Evolutionary conservation across 2,329 filamentous ascomycete species (phyloP).

Genomic region (Colletotrichum orchidophilum): DNA sequence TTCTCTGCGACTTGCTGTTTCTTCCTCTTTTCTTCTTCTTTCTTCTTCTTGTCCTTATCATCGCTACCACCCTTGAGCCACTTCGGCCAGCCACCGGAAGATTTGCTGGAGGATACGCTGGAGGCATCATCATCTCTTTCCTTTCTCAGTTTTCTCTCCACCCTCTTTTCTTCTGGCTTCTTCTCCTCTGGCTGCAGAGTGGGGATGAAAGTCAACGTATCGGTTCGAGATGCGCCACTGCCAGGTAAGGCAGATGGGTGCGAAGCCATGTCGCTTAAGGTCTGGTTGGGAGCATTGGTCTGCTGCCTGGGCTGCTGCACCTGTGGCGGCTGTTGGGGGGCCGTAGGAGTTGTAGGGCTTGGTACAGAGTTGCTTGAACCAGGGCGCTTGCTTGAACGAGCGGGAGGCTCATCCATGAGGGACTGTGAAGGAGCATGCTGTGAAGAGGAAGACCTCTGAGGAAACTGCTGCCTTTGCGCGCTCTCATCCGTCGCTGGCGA

Average conservation of each 20-base stretch:
- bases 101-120: slow-evolving; percentile 71
- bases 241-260: slow-evolving; percentile 76
- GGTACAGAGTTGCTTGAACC: slow-evolving; percentile 36
- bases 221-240: slow-evolving; percentile 73
- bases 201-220: slow-evolving; percentile 82
- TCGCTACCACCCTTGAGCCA: slow-evolving; percentile 85
- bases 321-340: slow-evolving; percentile 18
- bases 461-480: slow-evolving; percentile 48
- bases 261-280: slow-evolving; percentile 71
- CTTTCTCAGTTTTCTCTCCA: slow-evolving; percentile 69
- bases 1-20: slow-evolving; percentile 63
- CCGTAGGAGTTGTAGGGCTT: slow-evolving; percentile 22
- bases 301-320: slow-evolving; percentile 36
- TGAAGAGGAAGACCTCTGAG: slow-evolving; percentile 61
- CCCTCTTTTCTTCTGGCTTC: slow-evolving; percentile 68
- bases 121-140: slow-evolving; percentile 73
- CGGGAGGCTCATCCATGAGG: slow-evolving; percentile 52
- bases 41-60: slow-evolving; percentile 71
- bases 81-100: slow-evolving; percentile 78
- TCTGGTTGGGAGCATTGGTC: slow-evolving; percentile 42
- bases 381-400: slow-evolving; percentile 56
- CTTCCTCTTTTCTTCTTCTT: slow-evolving; percentile 74
- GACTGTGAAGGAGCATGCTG: slow-evolving; percentile 38
- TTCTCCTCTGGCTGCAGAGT: slow-evolving; percentile 76
- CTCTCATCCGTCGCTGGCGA: slow-evolving; percentile 63